A percentile compares a stretch with the other conserved stretches of the same genome.
Conservation (phyloP, 139 green algal genomes). For the Chlamydomonas sp. region DNA sequence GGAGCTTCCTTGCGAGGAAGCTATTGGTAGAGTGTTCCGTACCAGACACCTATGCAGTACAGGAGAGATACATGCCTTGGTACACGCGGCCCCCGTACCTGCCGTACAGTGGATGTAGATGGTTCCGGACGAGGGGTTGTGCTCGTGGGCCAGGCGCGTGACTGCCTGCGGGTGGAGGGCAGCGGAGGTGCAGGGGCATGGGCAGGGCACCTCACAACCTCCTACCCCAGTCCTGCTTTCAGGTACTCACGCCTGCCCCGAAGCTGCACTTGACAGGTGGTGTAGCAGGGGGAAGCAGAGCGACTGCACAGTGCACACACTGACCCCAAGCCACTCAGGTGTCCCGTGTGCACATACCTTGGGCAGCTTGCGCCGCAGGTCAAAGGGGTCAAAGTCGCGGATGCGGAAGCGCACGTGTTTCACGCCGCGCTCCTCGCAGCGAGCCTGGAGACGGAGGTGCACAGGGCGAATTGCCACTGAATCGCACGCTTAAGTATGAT, state of each 20-base stretch:
- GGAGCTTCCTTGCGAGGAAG: too few species aligned
- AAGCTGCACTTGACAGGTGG: too few species aligned
- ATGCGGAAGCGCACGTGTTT: slow-evolving; percentile 77
- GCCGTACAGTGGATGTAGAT: slow-evolving; percentile 97
- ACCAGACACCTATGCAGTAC: too few species aligned
- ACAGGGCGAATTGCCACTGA: too few species aligned
- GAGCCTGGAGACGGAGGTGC: slow-evolving; percentile 51
- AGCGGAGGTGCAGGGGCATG: slow-evolving; percentile 43
- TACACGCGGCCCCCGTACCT: slow-evolving; percentile 52
- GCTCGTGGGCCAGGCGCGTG: slow-evolving; percentile 55
- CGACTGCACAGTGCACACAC: too few species aligned
- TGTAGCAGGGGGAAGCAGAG: too few species aligned
- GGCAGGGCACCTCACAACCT: slow-evolving; percentile 22
- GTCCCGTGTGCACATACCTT: slow-evolving; percentile 8
- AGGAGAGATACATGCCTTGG: too few species aligned
- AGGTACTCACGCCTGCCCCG: too few species aligned
- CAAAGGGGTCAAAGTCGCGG: slow-evolving; percentile 93
- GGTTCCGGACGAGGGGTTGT: slow-evolving; percentile 59
- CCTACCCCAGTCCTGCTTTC: too few species aligned
- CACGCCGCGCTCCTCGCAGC: slow-evolving; percentile 68
- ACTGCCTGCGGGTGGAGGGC: slow-evolving; percentile 56
- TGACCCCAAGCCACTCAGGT: too few species aligned
- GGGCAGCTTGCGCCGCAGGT: slow-evolving; percentile 67
- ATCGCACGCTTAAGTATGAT: too few species aligned
- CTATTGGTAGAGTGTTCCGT: too few species aligned